Evolutionary conservation across 352 stramenopile genomes (phyloP).

Genomic region (Globisporangium megalacanthum): DNA sequence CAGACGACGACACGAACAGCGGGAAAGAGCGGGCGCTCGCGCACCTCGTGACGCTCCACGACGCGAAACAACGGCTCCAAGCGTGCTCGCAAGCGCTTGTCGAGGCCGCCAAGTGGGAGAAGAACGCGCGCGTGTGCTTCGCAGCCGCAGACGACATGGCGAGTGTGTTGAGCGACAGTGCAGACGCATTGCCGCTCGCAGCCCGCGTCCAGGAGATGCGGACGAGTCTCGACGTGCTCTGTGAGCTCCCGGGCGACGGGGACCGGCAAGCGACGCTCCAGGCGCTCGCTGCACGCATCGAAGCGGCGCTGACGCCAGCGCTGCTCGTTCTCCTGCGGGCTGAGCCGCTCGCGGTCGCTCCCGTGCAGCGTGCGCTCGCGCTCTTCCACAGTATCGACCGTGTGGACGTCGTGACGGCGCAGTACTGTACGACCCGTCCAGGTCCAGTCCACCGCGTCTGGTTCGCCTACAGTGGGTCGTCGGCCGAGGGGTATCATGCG

Average conservation of each 20-base stretch:
- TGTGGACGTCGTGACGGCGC: constrained; percentile 31
- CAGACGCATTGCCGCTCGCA: constrained; percentile 22
- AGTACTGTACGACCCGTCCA: constrained; percentile 41
- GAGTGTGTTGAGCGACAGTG: not conserved
- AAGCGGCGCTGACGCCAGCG: constrained; percentile 38
- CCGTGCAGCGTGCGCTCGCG: constrained; percentile 42
- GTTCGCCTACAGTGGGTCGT: constrained; percentile 34
- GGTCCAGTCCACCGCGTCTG: constrained; percentile 50
- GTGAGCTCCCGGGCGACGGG: constrained; percentile 52
- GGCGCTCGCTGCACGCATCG: constrained; percentile 46
- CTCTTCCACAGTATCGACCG: constrained; percentile 47
- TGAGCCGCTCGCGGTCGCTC: constrained; percentile 32
- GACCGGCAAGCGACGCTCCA: constrained; percentile 51
- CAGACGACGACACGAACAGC: constrained; percentile 7
- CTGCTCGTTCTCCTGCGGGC: constrained; percentile 33
- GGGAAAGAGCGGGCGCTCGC: constrained; percentile 35
- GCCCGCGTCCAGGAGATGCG: constrained; percentile 58
- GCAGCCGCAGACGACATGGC: constrained; percentile 33
- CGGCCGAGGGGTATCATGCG: constrained; percentile 7
- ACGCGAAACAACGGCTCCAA: constrained; percentile 57
- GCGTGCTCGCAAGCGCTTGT: constrained; percentile 64
- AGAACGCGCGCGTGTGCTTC: constrained; percentile 53
- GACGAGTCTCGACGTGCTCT: constrained; percentile 50
- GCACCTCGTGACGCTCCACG: constrained; percentile 60
- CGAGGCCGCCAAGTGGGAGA: constrained; percentile 58